Conservation (phyloP, 1,284 basidiomycete species). For the Ceratobasidium theobromae region DNA sequence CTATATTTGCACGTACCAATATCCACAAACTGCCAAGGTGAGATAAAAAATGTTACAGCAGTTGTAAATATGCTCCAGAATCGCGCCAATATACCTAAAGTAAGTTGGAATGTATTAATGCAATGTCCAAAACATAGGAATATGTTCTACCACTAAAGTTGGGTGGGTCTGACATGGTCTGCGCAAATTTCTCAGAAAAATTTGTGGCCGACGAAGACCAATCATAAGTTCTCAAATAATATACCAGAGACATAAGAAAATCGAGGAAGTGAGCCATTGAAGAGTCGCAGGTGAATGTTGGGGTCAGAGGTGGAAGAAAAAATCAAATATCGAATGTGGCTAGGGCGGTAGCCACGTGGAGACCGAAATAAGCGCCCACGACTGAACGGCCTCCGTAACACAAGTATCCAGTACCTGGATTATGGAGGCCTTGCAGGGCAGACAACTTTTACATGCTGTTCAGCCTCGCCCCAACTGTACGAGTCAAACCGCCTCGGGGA, state of each 20-base stretch:
- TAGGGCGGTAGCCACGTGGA: neutral
- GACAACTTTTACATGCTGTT: too few relatives aligned
- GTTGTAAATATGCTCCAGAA: neutral
- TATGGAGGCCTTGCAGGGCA: too few relatives aligned
- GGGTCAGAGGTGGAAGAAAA: too few relatives aligned
- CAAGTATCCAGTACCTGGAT: too few relatives aligned
- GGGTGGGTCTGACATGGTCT: neutral
- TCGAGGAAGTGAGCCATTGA: constrained; percentile 8
- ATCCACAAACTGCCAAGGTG: neutral
- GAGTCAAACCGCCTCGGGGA: too few relatives aligned
- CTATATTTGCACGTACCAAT: neutral
- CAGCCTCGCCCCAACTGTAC: too few relatives aligned
- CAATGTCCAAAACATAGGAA: neutral
- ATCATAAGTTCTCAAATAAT: neutral
- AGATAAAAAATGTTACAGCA: neutral
- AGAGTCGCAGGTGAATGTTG: too few relatives aligned
- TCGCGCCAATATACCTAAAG: neutral
- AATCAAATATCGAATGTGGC: neutral
- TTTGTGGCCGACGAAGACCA: neutral
- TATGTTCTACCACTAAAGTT: neutral
- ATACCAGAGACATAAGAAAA: neutral
- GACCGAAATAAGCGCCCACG: too few relatives aligned
- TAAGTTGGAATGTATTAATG: neutral
- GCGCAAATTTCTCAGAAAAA: neutral
- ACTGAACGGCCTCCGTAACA: too few relatives aligned